These are phyloP conservation scores for Debaryomyces sp. DNA, from an alignment of 1,139 yeast genomes.

Conservation along the genomic window DNA sequence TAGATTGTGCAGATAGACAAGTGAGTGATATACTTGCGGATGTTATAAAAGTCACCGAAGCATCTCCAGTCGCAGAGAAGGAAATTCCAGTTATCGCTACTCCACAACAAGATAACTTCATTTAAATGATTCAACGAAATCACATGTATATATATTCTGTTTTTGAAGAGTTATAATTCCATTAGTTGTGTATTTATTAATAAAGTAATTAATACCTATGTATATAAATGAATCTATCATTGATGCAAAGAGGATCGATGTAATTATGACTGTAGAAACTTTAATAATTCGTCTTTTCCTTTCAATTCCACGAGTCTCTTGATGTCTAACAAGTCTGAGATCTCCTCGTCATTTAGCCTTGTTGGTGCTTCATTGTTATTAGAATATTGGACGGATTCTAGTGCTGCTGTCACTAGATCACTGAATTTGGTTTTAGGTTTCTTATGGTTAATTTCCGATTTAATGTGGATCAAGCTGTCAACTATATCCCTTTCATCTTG, in stretches of 20 bases:
- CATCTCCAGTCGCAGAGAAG: constrained; percentile 28
- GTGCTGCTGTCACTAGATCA: constrained; percentile 28
- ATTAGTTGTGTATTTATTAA: constrained; percentile 5
- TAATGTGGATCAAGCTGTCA: constrained; percentile 26
- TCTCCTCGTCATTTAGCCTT: constrained; percentile 35
- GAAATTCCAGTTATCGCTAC: constrained; percentile 27
- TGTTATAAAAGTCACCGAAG: constrained; percentile 36
- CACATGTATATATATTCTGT: constrained; percentile 11
- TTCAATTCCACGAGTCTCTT: constrained; percentile 65
- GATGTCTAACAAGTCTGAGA: constrained; percentile 56
- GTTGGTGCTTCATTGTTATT: constrained; percentile 8
- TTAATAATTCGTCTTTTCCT: constrained; percentile 67
- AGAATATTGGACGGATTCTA: constrained; percentile 27
- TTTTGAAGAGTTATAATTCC: too few species aligned
- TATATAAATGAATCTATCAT: constrained; percentile 8
- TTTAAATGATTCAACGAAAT: constrained; percentile 3
- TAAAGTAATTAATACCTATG: constrained; percentile 3
- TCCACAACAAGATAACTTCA: constrained; percentile 9
- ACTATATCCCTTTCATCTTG: constrained; percentile 27
- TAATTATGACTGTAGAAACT: constrained; percentile 48
- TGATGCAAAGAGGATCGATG: background rate
- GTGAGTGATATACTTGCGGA: constrained; percentile 30
- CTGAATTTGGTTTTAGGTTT: constrained; percentile 22
- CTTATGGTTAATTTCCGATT: constrained; percentile 14
- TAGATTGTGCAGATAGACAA: constrained; percentile 36